A percentile compares a stretch with the other conserved stretches of the same genome.
Conservation (phyloP, 2,329 filamentous ascomycete species). For the Aspergillus ustus region DNA sequence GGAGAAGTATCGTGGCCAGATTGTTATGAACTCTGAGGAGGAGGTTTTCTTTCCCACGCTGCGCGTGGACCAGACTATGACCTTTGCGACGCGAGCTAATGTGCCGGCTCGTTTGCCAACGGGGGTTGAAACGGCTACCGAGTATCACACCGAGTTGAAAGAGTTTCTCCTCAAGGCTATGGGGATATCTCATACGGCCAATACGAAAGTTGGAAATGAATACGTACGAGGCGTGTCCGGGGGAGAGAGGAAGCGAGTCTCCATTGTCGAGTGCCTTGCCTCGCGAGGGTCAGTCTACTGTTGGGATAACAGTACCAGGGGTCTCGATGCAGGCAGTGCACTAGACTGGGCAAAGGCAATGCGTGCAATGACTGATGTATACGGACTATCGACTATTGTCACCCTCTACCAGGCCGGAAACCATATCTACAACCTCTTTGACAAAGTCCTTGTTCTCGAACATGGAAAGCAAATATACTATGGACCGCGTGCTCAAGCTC, state of each 20-base stretch:
- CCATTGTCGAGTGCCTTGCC: constrained; percentile 67
- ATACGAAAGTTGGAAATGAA: constrained; percentile 70
- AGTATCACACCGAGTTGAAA: constrained; percentile 53
- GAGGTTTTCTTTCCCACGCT: constrained; percentile 57
- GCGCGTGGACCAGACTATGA: constrained; percentile 57
- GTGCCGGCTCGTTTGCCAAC: constrained; percentile 55
- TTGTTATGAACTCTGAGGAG: constrained; percentile 61
- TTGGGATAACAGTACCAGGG: constrained; percentile 71
- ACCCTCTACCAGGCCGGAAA: constrained; percentile 73
- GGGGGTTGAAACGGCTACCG: constrained; percentile 48
- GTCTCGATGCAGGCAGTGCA: constrained; percentile 68
- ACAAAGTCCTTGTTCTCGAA: constrained; percentile 71
- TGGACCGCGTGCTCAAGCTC: constrained; percentile 62
- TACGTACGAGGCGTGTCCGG: constrained; percentile 70
- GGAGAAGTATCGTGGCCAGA: constrained; percentile 59
- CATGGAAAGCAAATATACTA: constrained; percentile 70
- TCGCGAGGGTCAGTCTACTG: constrained; percentile 63
- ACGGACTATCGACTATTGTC: constrained; percentile 64
- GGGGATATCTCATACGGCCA: constrained; percentile 62
- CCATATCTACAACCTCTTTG: constrained; percentile 70
- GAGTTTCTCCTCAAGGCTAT: constrained; percentile 63
- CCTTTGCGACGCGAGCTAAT: constrained; percentile 63
- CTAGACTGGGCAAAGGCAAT: constrained; percentile 65
- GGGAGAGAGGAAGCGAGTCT: constrained; percentile 71
- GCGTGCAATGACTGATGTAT: constrained; percentile 66